Base-by-base conservation (phyloP, 1,139 yeast genomes). In the Candida smagusa region DNA sequence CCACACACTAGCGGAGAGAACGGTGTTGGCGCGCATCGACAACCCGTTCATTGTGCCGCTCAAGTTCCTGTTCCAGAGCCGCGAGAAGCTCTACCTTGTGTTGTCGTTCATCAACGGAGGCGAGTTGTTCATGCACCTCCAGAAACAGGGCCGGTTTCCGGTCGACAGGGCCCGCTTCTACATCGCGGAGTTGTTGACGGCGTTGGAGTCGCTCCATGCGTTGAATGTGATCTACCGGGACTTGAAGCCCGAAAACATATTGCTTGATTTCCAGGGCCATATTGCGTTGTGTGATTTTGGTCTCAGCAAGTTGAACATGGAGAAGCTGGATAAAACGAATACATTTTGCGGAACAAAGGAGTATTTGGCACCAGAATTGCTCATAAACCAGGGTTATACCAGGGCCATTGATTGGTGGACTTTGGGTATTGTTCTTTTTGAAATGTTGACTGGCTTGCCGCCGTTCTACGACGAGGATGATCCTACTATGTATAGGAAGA, bases 361-460 rank as follows among this genome's bases (percentile, higher is more conserved):
- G 45, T 92, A 92, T 61, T 71, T 92, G 48, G 97, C 97, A 1
- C 98, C 98, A 0, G 98, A 92, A 60, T 76, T 92, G 41, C 67
- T 92, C 40, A 70, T 90, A 46, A 95, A 92, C 46, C 88, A 87
- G 58, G 97, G 97, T 2, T 92, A 92, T 62, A 89, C 97, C 6
- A 79, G 95, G 59, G 83, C 86, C 53, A 97, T 92, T 29, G 98
- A 92, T 63, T 92, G 95, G 82, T 92, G 98, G 98, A 92, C 97
- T 1, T 71, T 92, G 47, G 98, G 98, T 27, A 92, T 92, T 28
- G 71, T 92, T 36, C 71, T 92, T 33, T 92, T 86, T 58, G 97
- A 92, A 61, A 92, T 92, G 97, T 75, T 92, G 46, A 89, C 97
- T 2, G 97, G 97, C 0, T 72, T 92, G 47, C 97, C 98, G 6